Conservation (phyloP, 768 basidiomycete genomes). For the Pleurotus giganteus region DNA sequence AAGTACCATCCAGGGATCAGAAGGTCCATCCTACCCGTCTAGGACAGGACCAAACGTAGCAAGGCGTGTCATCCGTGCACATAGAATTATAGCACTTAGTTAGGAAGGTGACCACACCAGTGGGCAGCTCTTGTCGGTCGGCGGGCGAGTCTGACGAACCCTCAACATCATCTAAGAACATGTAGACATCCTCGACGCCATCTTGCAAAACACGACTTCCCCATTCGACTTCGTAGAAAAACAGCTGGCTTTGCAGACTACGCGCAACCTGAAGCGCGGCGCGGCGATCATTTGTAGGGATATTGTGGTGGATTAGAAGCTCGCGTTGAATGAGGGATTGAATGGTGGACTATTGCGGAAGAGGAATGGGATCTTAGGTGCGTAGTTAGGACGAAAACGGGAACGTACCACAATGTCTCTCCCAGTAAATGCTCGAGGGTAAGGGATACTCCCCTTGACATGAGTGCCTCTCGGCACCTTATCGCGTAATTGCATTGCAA, state of each 20-base stretch:
- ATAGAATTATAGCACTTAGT: constrained; percentile 89
- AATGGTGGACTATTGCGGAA: constrained; percentile 68
- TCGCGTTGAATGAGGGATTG: constrained; percentile 86
- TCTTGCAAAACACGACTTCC: constrained; percentile 79
- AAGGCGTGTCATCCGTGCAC: constrained; percentile 76
- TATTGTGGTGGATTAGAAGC: constrained; percentile 70
- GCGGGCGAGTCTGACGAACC: constrained; percentile 56
- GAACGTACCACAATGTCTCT: constrained; percentile 86
- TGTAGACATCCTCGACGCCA: constrained; percentile 90
- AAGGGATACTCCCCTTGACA: constrained; percentile 91
- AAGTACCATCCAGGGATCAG: neutral
- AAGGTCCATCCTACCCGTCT: constrained; percentile 43
- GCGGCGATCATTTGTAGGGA: constrained; percentile 75
- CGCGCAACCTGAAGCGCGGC: constrained; percentile 87
- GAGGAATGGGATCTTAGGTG: neutral
- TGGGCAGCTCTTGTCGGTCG: constrained; percentile 73
- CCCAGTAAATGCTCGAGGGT: constrained; percentile 89
- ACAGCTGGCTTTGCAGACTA: constrained; percentile 87
- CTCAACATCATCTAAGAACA: constrained; percentile 83
- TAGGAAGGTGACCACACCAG: constrained; percentile 85
- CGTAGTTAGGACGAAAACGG: neutral
- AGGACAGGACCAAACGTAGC: constrained; percentile 84
- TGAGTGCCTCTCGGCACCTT: constrained; percentile 85
- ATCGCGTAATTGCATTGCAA: constrained; percentile 87
- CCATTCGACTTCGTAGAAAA: constrained; percentile 98